phyloP scores from a whole-genome alignment of 2,329 filamentous ascomycete genomes.

The Trichoderma breve region DNA sequence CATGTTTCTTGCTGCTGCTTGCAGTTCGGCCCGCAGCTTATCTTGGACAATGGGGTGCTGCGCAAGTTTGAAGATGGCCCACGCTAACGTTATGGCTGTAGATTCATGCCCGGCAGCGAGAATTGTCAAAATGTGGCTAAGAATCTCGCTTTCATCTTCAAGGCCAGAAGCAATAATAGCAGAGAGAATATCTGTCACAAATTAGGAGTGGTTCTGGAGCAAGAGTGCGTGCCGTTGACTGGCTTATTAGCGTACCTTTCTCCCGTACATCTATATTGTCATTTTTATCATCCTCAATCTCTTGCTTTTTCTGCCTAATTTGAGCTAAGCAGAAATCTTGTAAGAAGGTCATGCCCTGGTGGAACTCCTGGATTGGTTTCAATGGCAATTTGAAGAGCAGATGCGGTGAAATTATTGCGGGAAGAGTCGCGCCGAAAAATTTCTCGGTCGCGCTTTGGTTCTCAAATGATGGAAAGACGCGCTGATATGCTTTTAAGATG shows the following conservation, averaged over 20 bases:
- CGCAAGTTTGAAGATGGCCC: slow-evolving; percentile 6
- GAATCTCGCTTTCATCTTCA: not conserved
- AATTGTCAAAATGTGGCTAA: slow-evolving; percentile 3
- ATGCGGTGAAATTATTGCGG: not conserved
- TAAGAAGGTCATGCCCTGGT: not conserved
- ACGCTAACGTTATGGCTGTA: not conserved
- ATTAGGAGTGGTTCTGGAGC: not conserved
- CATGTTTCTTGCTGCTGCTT: not conserved
- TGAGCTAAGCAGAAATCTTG: not conserved
- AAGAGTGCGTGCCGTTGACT: no score
- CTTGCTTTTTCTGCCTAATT: not conserved
- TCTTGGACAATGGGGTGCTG: not conserved
- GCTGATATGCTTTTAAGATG: not conserved
- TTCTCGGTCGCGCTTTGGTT: not conserved
- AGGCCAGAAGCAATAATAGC: not conserved
- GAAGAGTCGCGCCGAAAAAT: not conserved
- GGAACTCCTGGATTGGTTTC: not conserved
- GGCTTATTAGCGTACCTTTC: not conserved
- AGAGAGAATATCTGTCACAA: not conserved
- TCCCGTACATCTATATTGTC: not conserved
- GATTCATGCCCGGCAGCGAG: slow-evolving; percentile 9
- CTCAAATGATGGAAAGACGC: slow-evolving; percentile 2
- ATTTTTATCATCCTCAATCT: not conserved
- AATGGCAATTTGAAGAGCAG: slow-evolving; percentile 1
- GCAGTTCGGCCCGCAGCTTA: not conserved